A percentile compares a stretch with the other conserved stretches of the same genome.
Evolutionary conservation across 352 stramenopile genomes (phyloP).

Genomic region (Aphanomyces invadans): DNA sequence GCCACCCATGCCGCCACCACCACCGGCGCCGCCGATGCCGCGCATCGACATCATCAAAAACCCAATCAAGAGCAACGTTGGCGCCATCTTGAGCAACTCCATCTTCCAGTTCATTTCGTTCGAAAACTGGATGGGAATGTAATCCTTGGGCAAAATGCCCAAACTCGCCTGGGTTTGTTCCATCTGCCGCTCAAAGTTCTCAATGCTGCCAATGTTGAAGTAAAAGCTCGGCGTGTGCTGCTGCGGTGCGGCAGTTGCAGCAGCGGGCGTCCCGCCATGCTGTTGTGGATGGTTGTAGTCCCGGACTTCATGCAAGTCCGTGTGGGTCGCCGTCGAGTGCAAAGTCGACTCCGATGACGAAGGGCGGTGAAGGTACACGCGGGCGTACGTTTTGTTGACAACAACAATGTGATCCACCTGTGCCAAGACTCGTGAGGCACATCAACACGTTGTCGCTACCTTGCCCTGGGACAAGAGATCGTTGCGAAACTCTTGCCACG

Average conservation of each 20-base stretch:
- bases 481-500: slow-evolving; percentile 88
- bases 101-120: slow-evolving; percentile 91
- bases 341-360: slow-evolving; percentile 5
- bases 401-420: slow-evolving; percentile 83
- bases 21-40: slow-evolving; percentile 79
- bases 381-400: slow-evolving; percentile 88
- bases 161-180: slow-evolving; percentile 94
- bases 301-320: slow-evolving; percentile 29
- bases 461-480: slow-evolving; percentile 72
- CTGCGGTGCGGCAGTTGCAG: slow-evolving; percentile 10
- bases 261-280: neutral
- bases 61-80: slow-evolving; percentile 91
- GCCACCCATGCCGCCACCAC: slow-evolving; percentile 76
- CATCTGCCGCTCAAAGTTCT: slow-evolving; percentile 97
- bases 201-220: slow-evolving; percentile 98
- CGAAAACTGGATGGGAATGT: slow-evolving; percentile 96
- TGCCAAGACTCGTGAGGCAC: neutral
- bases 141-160: slow-evolving; percentile 89
- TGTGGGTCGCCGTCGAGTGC: slow-evolving; percentile 6
- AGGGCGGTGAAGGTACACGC: slow-evolving; percentile 72
- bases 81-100: slow-evolving; percentile 93
- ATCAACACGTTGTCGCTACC: neutral
- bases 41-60: slow-evolving; percentile 92
- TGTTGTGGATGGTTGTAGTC: slow-evolving; percentile 27
- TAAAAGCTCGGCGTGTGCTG: slow-evolving; percentile 45